Percentiles rank a stretch among this genome's conserved stretches.
phyloP scores from a whole-genome alignment of 805 yeast species.

The Komagataella ulmi region DNA sequence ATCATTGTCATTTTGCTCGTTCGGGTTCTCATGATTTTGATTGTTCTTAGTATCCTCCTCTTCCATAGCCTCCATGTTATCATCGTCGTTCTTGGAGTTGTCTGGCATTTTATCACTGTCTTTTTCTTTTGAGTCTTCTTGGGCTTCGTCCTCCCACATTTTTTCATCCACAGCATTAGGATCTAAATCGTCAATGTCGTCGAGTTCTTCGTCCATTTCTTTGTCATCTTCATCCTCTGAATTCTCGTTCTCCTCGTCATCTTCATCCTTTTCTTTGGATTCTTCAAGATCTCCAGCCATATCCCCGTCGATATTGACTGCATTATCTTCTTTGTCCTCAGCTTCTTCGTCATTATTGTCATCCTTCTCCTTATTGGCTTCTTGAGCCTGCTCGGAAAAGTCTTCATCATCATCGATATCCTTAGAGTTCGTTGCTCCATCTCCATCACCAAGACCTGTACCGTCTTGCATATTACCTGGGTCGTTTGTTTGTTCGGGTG shows the following conservation, averaged over 20 bases:
- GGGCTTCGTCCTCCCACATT: conserved; percentile 94
- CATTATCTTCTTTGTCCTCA: conserved; percentile 72
- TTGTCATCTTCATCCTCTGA: conserved; percentile 46
- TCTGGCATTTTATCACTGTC: conserved; percentile 63
- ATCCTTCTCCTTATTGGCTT: conserved; percentile 60
- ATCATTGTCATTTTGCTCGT: conserved; percentile 20
- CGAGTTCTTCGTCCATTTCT: conserved; percentile 80
- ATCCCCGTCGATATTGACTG: conserved; percentile 91
- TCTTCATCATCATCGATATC: conserved; percentile 91
- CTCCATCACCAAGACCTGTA: conserved; percentile 80
- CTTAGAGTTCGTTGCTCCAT: conserved; percentile 70
- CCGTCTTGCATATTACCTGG: conserved; percentile 64
- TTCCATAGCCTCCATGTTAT: conserved; percentile 14
- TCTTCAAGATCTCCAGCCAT: conserved; percentile 92
- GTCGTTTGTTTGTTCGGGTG: conserved; percentile 50
- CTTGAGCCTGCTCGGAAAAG: conserved; percentile 59
- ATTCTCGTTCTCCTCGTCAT: conserved; percentile 27
- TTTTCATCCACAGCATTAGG: conserved; percentile 93
- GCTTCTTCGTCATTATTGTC: conserved; percentile 49
- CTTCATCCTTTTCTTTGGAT: conserved; percentile 48
- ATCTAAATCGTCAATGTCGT: conserved; percentile 79
- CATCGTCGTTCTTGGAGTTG: conserved; percentile 23
- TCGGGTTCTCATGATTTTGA: conserved; percentile 16
- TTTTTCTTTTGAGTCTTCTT: conserved; percentile 67
- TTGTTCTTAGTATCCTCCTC: conserved; percentile 21